Evolutionary conservation across 495 filamentous ascomycete genomes (phyloP).

Genomic region (Podospora australis): DNA sequence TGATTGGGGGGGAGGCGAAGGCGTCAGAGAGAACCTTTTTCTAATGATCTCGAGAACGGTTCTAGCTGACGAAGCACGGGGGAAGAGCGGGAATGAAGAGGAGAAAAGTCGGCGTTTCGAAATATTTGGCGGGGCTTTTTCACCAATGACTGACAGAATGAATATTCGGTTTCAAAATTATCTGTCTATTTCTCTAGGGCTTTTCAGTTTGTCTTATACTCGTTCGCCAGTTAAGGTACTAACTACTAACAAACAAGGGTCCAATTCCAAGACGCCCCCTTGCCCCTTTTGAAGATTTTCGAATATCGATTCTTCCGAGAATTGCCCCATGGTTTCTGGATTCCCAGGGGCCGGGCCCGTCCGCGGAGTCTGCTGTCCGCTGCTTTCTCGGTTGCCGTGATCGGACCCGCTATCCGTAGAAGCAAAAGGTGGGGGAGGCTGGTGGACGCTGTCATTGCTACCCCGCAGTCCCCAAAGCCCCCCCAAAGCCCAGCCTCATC

Average conservation of each 20-base stretch:
- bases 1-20: not conserved
- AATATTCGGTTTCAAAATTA: not conserved
- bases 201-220: too few relatives aligned
- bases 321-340: not conserved
- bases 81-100: not conserved
- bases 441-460: not conserved
- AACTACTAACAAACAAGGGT: not conserved
- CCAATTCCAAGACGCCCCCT: not conserved
- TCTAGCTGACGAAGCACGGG: not conserved
- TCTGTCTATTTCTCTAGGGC: not conserved
- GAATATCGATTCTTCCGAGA: not conserved
- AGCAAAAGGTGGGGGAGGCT: constrained; percentile 3
- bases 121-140: not conserved
- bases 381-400: not conserved
- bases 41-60: too few relatives aligned
- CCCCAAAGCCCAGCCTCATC: not conserved
- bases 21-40: not conserved
- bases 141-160: not conserved
- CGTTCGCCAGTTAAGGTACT: too few relatives aligned
- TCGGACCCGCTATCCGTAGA: constrained; percentile 2
- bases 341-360: constrained; percentile 2
- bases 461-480: constrained; percentile 2
- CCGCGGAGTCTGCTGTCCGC: not conserved
- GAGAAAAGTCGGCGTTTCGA: constrained; percentile 2
- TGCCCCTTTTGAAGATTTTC: not conserved